These are phyloP conservation scores for Ophiostoma tasmaniense DNA, from an alignment of 2,329 filamentous ascomycete species.

Conservation along the genomic window DNA sequence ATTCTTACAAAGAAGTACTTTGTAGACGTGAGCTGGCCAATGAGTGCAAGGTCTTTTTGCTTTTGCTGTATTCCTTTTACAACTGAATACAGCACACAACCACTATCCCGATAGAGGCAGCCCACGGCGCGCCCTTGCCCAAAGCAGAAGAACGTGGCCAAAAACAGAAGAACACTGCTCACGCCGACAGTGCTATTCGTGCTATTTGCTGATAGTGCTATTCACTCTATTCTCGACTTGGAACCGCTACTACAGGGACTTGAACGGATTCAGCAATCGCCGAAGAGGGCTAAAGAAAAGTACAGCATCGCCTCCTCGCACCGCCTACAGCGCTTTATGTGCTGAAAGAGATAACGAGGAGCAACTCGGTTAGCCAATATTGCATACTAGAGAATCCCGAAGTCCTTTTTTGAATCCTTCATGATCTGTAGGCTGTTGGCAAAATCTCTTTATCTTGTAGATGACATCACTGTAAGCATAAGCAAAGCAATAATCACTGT, in stretches of 20 bases:
- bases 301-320: not conserved
- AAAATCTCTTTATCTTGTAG: not conserved
- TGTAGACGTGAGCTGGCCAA: too few relatives aligned
- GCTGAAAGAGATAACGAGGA: not conserved
- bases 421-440: not conserved
- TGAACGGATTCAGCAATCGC: not conserved
- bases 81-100: too few relatives aligned
- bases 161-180: not conserved
- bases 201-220: too few relatives aligned
- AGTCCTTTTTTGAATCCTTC: not conserved
- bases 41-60: too few relatives aligned
- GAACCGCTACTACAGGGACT: not conserved
- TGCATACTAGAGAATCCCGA: not conserved
- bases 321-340: too few relatives aligned
- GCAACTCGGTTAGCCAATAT: not conserved
- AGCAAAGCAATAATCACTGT: not conserved
- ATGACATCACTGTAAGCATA: not conserved
- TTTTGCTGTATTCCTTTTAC: too few relatives aligned
- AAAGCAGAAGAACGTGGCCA: not conserved
- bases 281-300: not conserved
- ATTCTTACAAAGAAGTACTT: too few relatives aligned
- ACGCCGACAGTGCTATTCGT: not conserved
- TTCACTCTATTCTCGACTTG: too few relatives aligned
- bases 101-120: not conserved
- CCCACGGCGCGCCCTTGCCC: not conserved